Percentiles rank a stretch among this genome's conserved stretches.
phyloP scores from a whole-genome alignment of 2,329 filamentous ascomycete species.

The Periconia sp. region DNA sequence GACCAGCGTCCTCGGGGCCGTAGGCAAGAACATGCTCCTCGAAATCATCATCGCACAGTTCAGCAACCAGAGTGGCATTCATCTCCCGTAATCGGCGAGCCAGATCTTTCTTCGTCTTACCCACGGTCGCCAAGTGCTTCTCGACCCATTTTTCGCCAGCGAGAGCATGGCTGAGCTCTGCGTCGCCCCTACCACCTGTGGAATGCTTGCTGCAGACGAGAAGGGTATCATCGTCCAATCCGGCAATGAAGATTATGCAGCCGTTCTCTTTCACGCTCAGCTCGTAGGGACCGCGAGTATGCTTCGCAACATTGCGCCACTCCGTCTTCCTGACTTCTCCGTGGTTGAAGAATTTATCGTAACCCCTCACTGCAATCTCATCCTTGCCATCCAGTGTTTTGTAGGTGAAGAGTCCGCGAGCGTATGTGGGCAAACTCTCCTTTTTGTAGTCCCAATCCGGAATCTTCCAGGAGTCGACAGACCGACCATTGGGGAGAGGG shows the following conservation, averaged over 20 bases:
- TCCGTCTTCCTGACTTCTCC: conserved; percentile 78
- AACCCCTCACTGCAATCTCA: conserved; percentile 86
- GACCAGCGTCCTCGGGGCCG: conserved; percentile 75
- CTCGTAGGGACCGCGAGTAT: conserved; percentile 88
- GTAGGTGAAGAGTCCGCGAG: conserved; percentile 91
- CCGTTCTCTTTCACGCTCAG: conserved; percentile 97
- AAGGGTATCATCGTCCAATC: conserved; percentile 83
- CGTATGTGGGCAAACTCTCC: conserved; percentile 81
- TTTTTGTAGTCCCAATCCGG: conserved; percentile 97
- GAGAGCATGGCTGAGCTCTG: conserved; percentile 75
- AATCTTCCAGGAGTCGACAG: conserved; percentile 89
- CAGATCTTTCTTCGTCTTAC: conserved; percentile 77
- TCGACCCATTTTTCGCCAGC: conserved; percentile 83
- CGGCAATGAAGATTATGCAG: conserved; percentile 98
- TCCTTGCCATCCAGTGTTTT: conserved; percentile 62
- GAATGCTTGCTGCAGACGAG: conserved; percentile 99
- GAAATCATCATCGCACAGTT: conserved; percentile 93
- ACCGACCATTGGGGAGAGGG: conserved; percentile 64
- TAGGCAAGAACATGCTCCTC: conserved; percentile 97
- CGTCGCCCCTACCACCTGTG: conserved; percentile 75
- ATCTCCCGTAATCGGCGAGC: conserved; percentile 73
- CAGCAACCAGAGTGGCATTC: conserved; percentile 93
- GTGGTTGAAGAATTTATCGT: conserved; percentile 99
- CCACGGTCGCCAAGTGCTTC: conserved; percentile 73
- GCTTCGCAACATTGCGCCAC: conserved; percentile 75